Conservation (phyloP, 2,329 filamentous ascomycete species). For the Calonectria hawksworthii region DNA sequence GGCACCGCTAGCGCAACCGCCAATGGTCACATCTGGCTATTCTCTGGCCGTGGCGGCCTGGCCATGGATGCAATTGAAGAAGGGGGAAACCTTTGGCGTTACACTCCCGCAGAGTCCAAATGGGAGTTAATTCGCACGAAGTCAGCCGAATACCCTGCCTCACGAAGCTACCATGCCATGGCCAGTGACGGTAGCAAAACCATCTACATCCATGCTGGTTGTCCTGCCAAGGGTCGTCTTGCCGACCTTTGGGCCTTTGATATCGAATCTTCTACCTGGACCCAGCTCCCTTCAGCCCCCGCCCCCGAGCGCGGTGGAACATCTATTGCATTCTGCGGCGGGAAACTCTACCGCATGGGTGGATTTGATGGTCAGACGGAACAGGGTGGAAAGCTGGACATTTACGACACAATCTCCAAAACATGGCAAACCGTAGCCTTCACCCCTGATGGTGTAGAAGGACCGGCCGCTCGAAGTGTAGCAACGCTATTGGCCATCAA, state of each 20-base stretch:
- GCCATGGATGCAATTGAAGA: slow-evolving; percentile 74
- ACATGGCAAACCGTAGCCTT: slow-evolving; percentile 46
- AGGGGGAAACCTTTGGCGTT: slow-evolving; percentile 69
- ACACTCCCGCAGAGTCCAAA: slow-evolving; percentile 51
- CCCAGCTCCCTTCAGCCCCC: slow-evolving; percentile 65
- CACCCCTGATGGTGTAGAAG: slow-evolving; percentile 44
- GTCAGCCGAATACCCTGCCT: slow-evolving; percentile 55
- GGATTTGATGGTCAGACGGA: slow-evolving; percentile 74
- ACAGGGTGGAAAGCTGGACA: slow-evolving; percentile 69
- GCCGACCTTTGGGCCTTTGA: slow-evolving; percentile 74
- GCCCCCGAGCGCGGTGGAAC: slow-evolving; percentile 57
- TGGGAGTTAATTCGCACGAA: slow-evolving; percentile 64
- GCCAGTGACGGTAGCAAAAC: slow-evolving; percentile 55
- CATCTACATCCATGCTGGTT: slow-evolving; percentile 74
- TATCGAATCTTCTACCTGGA: slow-evolving; percentile 60
- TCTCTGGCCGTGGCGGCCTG: slow-evolving; percentile 73
- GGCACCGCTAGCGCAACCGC: slow-evolving; percentile 65
- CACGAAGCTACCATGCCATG: slow-evolving; percentile 70
- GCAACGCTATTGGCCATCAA: slow-evolving; percentile 43
- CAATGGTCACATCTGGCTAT: slow-evolving; percentile 67
- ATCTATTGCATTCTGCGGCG: slow-evolving; percentile 56
- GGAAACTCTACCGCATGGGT: slow-evolving; percentile 70
- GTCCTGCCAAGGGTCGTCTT: slow-evolving; percentile 68
- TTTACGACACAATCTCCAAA: slow-evolving; percentile 49
- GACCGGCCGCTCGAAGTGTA: slow-evolving; percentile 51